phyloP scores from a whole-genome alignment of 257 asterid genomes.

The Misopates orontium region DNA sequence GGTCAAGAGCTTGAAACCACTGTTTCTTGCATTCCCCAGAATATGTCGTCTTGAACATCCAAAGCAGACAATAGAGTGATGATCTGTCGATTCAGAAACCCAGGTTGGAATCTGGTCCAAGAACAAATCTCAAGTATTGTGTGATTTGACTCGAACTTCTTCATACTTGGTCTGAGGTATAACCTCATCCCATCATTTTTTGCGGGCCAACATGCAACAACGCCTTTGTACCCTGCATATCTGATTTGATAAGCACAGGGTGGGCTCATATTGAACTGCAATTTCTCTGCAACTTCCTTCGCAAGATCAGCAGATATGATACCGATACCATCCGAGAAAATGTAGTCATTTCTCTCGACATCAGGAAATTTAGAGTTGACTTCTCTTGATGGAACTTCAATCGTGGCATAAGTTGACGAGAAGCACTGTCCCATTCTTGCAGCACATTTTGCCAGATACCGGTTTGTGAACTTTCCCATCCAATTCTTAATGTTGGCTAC shows the following conservation, averaged over 20 bases:
- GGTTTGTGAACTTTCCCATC: conserved; percentile 76
- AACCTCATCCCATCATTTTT: conserved; percentile 40
- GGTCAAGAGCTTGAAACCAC: conserved; percentile 66
- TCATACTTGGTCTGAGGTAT: conserved; percentile 73
- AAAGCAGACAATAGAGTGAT: conserved; percentile 80
- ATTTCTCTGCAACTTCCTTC: conserved; percentile 64
- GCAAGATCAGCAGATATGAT: conserved; percentile 76
- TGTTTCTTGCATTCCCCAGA: conserved; percentile 77
- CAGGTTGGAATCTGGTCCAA: conserved; percentile 89
- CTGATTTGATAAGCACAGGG: conserved; percentile 94
- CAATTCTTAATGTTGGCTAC: conserved; percentile 55
- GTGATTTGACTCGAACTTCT: conserved; percentile 73
- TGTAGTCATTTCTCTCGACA: conserved; percentile 55
- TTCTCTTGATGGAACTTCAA: conserved; percentile 50
- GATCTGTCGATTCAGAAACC: conserved; percentile 86
- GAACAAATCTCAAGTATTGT: conserved; percentile 85
- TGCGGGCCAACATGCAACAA: conserved; percentile 79
- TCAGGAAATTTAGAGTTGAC: conserved; percentile 49
- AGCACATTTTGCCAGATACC: conserved; percentile 80
- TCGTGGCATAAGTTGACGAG: conserved; percentile 95
- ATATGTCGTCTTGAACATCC: conserved; percentile 54
- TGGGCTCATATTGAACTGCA: conserved; percentile 50
- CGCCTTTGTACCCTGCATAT: conserved; percentile 89
- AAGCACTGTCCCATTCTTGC: conserved; percentile 97
- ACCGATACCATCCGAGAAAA: conserved; percentile 93